Base-by-base conservation (phyloP, 2,329 filamentous ascomycete species). In the Epicoccum sorghinum region DNA sequence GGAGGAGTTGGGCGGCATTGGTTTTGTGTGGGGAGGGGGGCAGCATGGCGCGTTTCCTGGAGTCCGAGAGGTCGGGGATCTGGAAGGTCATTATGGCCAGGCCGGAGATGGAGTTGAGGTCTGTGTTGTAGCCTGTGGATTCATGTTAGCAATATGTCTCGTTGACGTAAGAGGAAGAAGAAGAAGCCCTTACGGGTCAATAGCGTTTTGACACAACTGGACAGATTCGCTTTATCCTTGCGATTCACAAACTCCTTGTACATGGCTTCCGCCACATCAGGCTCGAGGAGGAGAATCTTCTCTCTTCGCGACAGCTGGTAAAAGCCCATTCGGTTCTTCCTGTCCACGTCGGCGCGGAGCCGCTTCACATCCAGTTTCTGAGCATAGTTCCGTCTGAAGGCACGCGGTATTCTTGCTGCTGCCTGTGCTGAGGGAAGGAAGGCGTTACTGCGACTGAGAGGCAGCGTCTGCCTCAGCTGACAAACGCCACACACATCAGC, bases 21-120 rank as follows among this genome's bases (percentile, higher is more conserved):
- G 55, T 14, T 32, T 62, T 61, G 40, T 74, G 60, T 30, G 61
- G 59, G 29, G 62, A 68, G 45, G 67, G 65, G 10, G 69, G 66
- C 12, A 70, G 45, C 14, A 53, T 52, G 27, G 62, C 62, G 30
- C 44, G 58, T 40, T 55, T 66, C 4, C 39, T 33, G 4, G 59
- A 23, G 27, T 71, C 60, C 12, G 52, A 59, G 8, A 66, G 39
- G 32, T 70, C 66, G 8, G 69, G 67, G 29, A 72, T 60, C 23
- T 57, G 57, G 50, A 49, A 64, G 32, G 64, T 65, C 14, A 65
- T 52, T 13, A 73, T 53, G 4, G 65, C 70, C 23, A 73, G 51
- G 8, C 60, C 58, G 6, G 67, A 57, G 27, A 74, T 18, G 46
- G 27, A 72, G 60, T 23, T 61, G 58, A 2, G 71, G 43, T 12